Base-by-base conservation (phyloP, 1,284 basidiomycete species). In the Cryptococcus sp. region DNA sequence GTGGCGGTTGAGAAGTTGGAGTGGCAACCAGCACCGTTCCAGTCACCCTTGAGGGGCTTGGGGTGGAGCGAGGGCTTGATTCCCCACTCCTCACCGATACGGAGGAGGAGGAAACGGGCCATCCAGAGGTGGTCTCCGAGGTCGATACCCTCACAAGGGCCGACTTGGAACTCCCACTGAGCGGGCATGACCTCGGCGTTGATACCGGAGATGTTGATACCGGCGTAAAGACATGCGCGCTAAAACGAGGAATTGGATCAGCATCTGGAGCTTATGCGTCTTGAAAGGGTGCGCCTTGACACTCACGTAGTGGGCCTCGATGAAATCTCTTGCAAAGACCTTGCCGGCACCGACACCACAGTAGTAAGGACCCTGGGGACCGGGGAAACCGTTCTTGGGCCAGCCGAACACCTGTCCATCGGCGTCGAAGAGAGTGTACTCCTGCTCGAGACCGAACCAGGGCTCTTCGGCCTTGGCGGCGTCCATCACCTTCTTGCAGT, bases 101-200 rank as follows among this genome's bases (percentile, higher is more conserved):
- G 90, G 77, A 91, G 80, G 68, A 96, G 87, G 69, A 96, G 88
- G 82, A 89, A 96, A 71, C 93, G 90, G 47, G 93, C 91, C 85
- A 96, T 92, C 91, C 91, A 94, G 73, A 96, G 87, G 81, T 96
- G 93, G 81, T 99, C 95, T 72, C 95, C 95, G 91, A 99, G 96
- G 44, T 90, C 85, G 80, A 99, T 97, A 67, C 95, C 95, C 80
- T 90, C 88, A 77, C 95, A 98, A 44, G 95, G 95, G 62, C 95
- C 95, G 71, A 99, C 93, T 82, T 99, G 96, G 90, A 96, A 99
- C 83, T 99, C 95, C 94, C 94, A 98, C 82, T 99, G 96, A 60
- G 94, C 89, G 27, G 96, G 95, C 95, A 99, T 98, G 71, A 99
- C 96, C 83, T 99, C 96, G 67, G 96, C 96, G 80, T 99, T 99